Percentiles rank a stretch among this genome's conserved stretches.
phyloP scores from a whole-genome alignment of 805 yeast species.

The Spathaspora hagerdaliae region DNA sequence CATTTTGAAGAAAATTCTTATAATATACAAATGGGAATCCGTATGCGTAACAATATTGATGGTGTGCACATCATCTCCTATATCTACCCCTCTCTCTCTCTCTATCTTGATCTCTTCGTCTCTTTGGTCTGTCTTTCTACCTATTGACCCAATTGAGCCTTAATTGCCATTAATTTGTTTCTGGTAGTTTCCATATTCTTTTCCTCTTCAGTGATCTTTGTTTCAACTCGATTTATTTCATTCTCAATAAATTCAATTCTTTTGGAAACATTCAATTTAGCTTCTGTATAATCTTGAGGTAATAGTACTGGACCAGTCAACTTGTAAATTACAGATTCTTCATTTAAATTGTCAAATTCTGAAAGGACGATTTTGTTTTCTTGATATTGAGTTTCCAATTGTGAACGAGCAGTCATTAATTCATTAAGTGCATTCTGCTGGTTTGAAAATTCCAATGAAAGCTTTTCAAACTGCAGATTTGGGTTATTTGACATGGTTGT shows the following conservation, averaged over 20 bases:
- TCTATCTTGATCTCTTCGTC: no score
- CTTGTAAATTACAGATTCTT: slow-evolving; percentile 77
- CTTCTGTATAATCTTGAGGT: slow-evolving; percentile 84
- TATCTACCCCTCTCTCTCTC: no score
- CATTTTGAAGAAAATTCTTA: neutral
- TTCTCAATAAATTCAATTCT: slow-evolving; percentile 81
- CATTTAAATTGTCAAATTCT: slow-evolving; percentile 66
- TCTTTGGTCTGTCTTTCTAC: neutral
- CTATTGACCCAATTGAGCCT: slow-evolving; percentile 14
- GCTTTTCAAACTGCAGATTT: slow-evolving; percentile 32
- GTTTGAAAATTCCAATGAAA: slow-evolving; percentile 42
- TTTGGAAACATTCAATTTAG: slow-evolving; percentile 77
- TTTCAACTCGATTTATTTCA: slow-evolving; percentile 76
- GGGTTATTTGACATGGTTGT: slow-evolving; percentile 18
- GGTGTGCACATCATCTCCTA: no score
- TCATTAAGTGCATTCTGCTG: slow-evolving; percentile 48
- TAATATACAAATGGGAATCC: neutral
- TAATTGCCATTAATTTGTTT: slow-evolving; percentile 45
- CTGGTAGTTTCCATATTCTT: slow-evolving; percentile 57
- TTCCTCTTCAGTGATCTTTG: slow-evolving; percentile 47
- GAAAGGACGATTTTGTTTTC: slow-evolving; percentile 86
- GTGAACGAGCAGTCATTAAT: slow-evolving; percentile 69
- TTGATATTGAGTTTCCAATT: slow-evolving; percentile 89
- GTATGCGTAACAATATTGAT: neutral
- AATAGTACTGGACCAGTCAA: slow-evolving; percentile 88